Evolutionary conservation across 2,329 filamentous ascomycete genomes (phyloP), one percentile per base, ranked within the genome.

Genomic region (Epichloe uncinata): DNA sequence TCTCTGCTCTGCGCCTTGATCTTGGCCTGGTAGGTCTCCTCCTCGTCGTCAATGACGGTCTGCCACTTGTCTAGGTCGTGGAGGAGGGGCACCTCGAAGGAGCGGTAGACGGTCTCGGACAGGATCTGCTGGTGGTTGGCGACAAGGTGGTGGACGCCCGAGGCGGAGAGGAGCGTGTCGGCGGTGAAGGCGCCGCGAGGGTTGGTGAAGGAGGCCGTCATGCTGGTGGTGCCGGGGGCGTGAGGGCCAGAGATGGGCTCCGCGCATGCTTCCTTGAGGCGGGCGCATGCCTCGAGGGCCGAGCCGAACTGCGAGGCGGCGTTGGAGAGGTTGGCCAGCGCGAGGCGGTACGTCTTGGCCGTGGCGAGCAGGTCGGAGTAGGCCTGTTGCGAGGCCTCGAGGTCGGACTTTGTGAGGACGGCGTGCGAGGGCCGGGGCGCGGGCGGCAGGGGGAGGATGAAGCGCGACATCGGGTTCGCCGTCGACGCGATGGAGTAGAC

Each of bases 71-170:
- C 81, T 33, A 84, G 69, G 65, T 84, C 81, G 65, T 84, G 79
- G n/a, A 84, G 70, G 20, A 85, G 68, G 4, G 81, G 81, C 37
- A 84, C 79, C 64, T 85, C 81, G 61, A 85, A 84, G 52, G 72
- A 73, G 49, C 81, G 73, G 64, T 85, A 84, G 8, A 85, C 78
- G 0, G 79, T 84, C 65, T 85, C 81, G 55, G 74, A 78, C 3
- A 85, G 73, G 57, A 85, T 84, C 60, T 84, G 79, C 62, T 83
- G 78, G 68, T 85, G 81, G 65, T 84, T 85, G 43, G 81, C 81
- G 51, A 84, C 71, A 18, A 85, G 71, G 58, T 84, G 79, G 61
- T 85, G 81, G 40, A 84, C 72, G 35, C 81, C 81, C 35, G 78
- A 77, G 12, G 79, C 77, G 33, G 78, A 73, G 52, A 85, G 68